Conservation (phyloP, 192 early-diverging fungal species). For the Coemansia sp. region DNA sequence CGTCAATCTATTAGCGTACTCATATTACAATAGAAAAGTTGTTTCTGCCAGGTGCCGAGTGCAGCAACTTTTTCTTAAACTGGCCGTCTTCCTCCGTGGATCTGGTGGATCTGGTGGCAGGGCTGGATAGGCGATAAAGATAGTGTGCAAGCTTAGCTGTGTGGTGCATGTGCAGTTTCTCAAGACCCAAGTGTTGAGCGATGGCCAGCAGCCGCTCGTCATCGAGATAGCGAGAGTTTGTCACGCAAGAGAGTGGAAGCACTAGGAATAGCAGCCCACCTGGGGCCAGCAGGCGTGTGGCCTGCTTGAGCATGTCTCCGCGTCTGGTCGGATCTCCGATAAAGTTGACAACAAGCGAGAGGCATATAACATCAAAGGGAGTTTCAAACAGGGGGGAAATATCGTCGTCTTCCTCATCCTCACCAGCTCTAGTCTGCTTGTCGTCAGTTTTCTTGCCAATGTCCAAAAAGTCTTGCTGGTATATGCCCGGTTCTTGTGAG, state of each 20-base stretch:
- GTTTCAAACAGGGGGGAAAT: constrained; percentile 18
- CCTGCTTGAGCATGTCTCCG: constrained; percentile 66
- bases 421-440: background rate
- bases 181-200: constrained; percentile 63
- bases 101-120: background rate
- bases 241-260: constrained; percentile 76
- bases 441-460: constrained; percentile 15
- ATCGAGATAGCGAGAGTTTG: constrained; percentile 82
- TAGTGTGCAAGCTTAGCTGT: constrained; percentile 81
- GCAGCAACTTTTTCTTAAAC: constrained; percentile 66
- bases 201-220: constrained; percentile 70
- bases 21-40: constrained; percentile 70
- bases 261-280: constrained; percentile 72
- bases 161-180: constrained; percentile 59
- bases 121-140: constrained; percentile 55
- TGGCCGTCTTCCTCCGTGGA: background rate
- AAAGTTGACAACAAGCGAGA: constrained; percentile 89
- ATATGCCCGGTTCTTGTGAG: constrained; percentile 69
- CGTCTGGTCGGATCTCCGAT: constrained; percentile 69
- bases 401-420: constrained; percentile 33
- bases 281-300: constrained; percentile 50
- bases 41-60: constrained; percentile 63
- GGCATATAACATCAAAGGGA: constrained; percentile 73
- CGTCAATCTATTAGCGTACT: background rate
- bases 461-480: constrained; percentile 81